A percentile compares a stretch with the other conserved stretches of the same genome.
These are phyloP conservation scores for Chaetoceros tenuissimus DNA, from an alignment of 108 stramenopile species.

Conservation along the genomic window DNA sequence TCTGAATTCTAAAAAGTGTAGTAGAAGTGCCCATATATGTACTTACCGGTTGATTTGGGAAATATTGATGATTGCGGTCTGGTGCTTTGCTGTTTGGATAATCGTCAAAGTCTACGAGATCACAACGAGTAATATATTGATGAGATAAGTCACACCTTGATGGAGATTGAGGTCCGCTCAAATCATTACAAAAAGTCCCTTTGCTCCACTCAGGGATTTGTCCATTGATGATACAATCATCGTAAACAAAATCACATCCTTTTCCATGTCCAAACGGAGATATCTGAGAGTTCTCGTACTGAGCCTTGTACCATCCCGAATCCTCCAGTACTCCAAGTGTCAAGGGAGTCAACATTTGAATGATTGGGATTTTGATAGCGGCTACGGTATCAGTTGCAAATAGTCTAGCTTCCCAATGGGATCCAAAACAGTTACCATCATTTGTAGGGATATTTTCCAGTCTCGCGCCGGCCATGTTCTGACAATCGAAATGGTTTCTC, in stretches of 20 bases:
- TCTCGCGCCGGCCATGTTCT: conserved; percentile 44
- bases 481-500: conserved; percentile 80
- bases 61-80: too few relatives aligned
- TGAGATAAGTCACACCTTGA: too few relatives aligned
- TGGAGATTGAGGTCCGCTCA: too few relatives aligned
- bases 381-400: conserved; percentile 34
- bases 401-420: conserved; percentile 33
- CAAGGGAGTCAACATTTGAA: conserved; percentile 34
- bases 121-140: too few relatives aligned
- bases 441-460: conserved; percentile 36
- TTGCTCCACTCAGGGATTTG: conserved; percentile 19
- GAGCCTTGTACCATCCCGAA: conserved; percentile 58
- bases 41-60: too few relatives aligned
- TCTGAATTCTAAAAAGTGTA: too few relatives aligned
- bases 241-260: conserved; percentile 14
- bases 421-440: conserved; percentile 48
- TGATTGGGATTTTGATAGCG: conserved; percentile 25
- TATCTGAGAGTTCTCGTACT: neutral
- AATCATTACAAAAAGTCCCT: conserved; percentile 29
- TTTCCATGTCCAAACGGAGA: conserved; percentile 6
- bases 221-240: conserved; percentile 8
- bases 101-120: too few relatives aligned
- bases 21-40: too few relatives aligned
- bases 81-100: too few relatives aligned
- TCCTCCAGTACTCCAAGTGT: conserved; percentile 77